These are phyloP conservation scores for Cyberlindnera nakhonratchasimensis DNA, from an alignment of 805 yeast genomes.

Conservation along the genomic window DNA sequence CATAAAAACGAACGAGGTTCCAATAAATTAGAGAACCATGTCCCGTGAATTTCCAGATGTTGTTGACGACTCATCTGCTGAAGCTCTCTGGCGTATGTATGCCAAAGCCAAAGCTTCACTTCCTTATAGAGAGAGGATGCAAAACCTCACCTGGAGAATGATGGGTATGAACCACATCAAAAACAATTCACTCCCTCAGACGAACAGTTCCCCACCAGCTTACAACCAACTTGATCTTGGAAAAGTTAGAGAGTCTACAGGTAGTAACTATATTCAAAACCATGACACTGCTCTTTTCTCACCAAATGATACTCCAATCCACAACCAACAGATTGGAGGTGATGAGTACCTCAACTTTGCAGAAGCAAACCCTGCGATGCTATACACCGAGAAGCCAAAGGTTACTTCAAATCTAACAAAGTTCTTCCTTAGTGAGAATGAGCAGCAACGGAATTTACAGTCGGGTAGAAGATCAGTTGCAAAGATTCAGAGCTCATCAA, in stretches of 20 bases:
- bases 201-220: background rate
- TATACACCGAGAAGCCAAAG: constrained; percentile 9
- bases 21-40: background rate
- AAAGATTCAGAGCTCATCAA: constrained; percentile 3
- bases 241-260: constrained; percentile 2
- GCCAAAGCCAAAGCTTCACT: constrained; percentile 67
- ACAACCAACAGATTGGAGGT: constrained; percentile 9
- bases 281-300: background rate
- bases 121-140: constrained; percentile 75
- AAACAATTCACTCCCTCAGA: background rate
- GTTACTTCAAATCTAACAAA: constrained; percentile 27
- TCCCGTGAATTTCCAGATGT: constrained; percentile 2
- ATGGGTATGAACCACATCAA: constrained; percentile 49
- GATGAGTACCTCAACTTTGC: constrained; percentile 27
- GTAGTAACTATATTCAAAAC: constrained; percentile 1
- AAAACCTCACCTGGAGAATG: constrained; percentile 85
- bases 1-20: background rate
- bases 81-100: constrained; percentile 78
- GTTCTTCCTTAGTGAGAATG: constrained; percentile 18
- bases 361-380: constrained; percentile 6
- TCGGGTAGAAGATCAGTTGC: background rate
- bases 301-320: background rate
- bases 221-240: constrained; percentile 1
- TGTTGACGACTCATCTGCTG: constrained; percentile 27
- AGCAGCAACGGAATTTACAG: constrained; percentile 1